A percentile compares a stretch with the other conserved stretches of the same genome.
Evolutionary conservation across 129 eudicot species (phyloP).

Genomic region (Flaveria sonorensis): DNA sequence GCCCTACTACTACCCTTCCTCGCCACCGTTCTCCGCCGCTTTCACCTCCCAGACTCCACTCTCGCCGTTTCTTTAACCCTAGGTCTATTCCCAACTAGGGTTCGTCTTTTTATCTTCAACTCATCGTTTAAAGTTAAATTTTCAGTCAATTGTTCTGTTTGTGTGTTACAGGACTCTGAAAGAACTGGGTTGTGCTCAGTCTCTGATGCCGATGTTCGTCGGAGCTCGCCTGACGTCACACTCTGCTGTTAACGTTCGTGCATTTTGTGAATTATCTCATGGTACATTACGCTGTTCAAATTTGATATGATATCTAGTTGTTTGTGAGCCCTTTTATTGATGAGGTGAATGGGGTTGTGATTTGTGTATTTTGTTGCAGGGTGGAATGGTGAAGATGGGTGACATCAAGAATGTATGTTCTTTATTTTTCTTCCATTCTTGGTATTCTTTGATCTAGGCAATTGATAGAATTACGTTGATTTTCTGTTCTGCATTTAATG

Average conservation of each 20-base stretch:
- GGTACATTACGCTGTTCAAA: neutral
- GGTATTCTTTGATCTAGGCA: too few relatives aligned
- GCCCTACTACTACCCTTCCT: neutral
- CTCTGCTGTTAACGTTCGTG: neutral
- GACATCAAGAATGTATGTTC: neutral
- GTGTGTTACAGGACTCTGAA: neutral
- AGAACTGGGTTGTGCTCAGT: neutral
- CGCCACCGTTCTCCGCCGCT: neutral
- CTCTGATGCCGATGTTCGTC: conserved; percentile 9
- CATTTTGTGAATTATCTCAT: neutral
- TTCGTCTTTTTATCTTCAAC: neutral
- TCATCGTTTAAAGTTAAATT: neutral
- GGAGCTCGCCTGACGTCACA: neutral
- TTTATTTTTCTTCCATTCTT: too few relatives aligned
- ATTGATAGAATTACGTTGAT: neutral
- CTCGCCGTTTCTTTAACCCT: conserved; percentile 4
- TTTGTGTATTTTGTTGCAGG: neutral
- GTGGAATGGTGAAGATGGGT: neutral
- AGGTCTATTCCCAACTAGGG: neutral
- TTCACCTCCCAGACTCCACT: conserved; percentile 4
- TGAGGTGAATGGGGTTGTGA: neutral
- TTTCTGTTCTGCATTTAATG: neutral
- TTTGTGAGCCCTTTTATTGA: neutral
- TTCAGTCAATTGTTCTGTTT: neutral
- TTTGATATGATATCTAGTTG: neutral